A percentile compares a stretch with the other conserved stretches of the same genome.
Conservation (phyloP, 2,329 filamentous ascomycete species). For the Ophiocordyceps sinensis region DNA sequence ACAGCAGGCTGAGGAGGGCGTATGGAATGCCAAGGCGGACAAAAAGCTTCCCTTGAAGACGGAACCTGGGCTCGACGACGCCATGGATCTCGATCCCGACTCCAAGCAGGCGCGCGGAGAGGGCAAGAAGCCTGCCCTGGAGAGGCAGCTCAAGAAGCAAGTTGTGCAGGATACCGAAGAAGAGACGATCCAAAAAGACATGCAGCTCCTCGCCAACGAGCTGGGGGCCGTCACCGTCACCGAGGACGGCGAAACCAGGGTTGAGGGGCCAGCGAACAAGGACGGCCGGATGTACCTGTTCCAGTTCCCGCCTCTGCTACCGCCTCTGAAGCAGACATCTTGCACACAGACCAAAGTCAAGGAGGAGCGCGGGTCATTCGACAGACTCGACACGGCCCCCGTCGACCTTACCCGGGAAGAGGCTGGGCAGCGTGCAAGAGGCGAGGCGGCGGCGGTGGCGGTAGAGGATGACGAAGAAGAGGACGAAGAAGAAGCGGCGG, state of each 20-base stretch:
- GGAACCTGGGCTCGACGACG: conserved; percentile 26
- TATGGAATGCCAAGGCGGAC: conserved; percentile 28
- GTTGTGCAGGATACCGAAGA: conserved; percentile 22
- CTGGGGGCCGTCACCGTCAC: conserved; percentile 22
- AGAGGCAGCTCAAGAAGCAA: conserved; percentile 9
- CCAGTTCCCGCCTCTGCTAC: conserved; percentile 48
- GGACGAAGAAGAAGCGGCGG: conserved; percentile 15
- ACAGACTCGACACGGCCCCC: conserved; percentile 19
- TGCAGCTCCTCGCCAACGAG: conserved; percentile 27
- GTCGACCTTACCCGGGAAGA: conserved; percentile 27
- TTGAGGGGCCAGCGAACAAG: conserved; percentile 19
- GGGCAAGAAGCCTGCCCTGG: conserved; percentile 8
- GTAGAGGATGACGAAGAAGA: conserved; percentile 15
- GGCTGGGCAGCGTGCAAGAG: conserved; percentile 3
- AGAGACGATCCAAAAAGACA: conserved; percentile 21
- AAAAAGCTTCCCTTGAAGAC: conserved; percentile 25
- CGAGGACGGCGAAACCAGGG: conserved; percentile 13
- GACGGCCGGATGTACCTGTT: conserved; percentile 49
- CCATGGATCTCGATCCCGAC: conserved; percentile 25
- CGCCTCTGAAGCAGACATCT: conserved; percentile 29
- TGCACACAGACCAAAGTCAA: conserved; percentile 21
- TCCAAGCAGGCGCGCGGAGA: conserved; percentile 9
- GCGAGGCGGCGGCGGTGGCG: conserved; percentile 5
- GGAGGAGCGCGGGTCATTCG: conserved; percentile 24
- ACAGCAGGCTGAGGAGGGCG: conserved; percentile 21